Evolutionary conservation across 805 yeast species (phyloP).

Genomic region (Ogataea allantospora): DNA sequence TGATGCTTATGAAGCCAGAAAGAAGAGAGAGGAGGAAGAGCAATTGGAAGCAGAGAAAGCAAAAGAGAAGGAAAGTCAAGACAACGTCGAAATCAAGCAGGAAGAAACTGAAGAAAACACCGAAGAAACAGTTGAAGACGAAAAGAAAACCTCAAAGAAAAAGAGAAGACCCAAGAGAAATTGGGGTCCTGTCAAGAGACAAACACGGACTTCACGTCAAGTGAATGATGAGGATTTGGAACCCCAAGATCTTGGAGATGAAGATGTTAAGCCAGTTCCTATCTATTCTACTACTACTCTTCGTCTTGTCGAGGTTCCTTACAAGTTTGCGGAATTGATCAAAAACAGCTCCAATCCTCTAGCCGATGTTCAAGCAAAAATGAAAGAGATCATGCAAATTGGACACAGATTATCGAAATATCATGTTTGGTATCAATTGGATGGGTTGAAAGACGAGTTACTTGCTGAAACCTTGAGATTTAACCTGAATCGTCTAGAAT

Average conservation of each 20-base stretch:
- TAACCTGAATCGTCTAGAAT: conserved; percentile 44
- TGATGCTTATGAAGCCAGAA: conserved; percentile 41
- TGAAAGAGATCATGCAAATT: conserved; percentile 56
- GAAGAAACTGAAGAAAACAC: conserved; percentile 23
- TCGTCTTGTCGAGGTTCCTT: conserved; percentile 62
- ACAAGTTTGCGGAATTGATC: conserved; percentile 61
- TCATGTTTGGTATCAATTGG: conserved; percentile 81
- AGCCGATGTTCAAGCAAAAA: conserved; percentile 54
- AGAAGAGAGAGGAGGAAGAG: conserved; percentile 25
- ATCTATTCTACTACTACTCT: conserved; percentile 64
- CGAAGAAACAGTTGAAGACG: conserved; percentile 31
- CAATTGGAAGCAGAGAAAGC: conserved; percentile 17
- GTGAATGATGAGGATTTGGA: conserved; percentile 24
- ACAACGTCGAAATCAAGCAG: background rate
- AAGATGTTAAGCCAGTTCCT: conserved; percentile 45
- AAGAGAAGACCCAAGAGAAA: conserved; percentile 27
- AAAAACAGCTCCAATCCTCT: conserved; percentile 60
- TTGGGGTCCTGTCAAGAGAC: conserved; percentile 31
- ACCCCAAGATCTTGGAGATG: conserved; percentile 29
- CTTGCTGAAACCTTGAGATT: conserved; percentile 63
- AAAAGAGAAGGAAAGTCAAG: conserved; percentile 29
- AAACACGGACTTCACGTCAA: conserved; percentile 25
- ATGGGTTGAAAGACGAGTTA: conserved; percentile 66
- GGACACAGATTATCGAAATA: conserved; percentile 63
- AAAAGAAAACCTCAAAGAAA: conserved; percentile 18